Evolutionary conservation across 2,329 filamentous ascomycete species (phyloP), one percentile per base, ranked within the genome.

Genomic region (Cephalotrichum gorgonifer): DNA sequence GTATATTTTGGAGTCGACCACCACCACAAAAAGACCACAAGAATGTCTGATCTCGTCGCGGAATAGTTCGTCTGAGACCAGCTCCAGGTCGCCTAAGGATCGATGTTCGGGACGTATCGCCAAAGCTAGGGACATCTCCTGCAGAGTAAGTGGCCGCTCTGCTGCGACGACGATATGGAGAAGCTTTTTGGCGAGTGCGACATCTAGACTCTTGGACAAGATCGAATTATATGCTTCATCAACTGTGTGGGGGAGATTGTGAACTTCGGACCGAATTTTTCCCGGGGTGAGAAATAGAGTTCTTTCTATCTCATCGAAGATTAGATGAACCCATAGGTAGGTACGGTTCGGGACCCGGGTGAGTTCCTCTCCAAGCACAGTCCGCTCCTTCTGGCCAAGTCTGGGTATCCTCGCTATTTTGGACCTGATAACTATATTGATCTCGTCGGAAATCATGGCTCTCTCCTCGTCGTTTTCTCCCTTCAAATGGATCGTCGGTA

Each of bases 11-110:
- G 35, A 35, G 22, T 57, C 49, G 14, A 20, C 52, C 27, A 61
- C 43, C n/a, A 53, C 56, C 0, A 64, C 54, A 50, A 67, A 66
- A 6, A 64, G 61, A 22, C 64, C 59, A 48, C 62, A 67, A 1
- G 53, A 48, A 2, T 59, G 51, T 20, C 61, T 48, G 12, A 61
- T 51, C 7, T 50, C 42, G 9, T 45, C 9, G 3, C 25, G 26
- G 23, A 58, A 53, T 1, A 52, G 52, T 1, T 47, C 27, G 14
- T 39, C 31, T 12, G 45, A 23, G n/a, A 20, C 17, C 6, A 39
- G 45, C 14, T 31, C 22, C 11, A 39, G 6, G 14, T 47, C 45
- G 9, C 15, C 12, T 15, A 15, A 15, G 9, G 11, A 27, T 25
- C 22, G 17, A 15, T 47, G 31, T 14, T 15, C 9, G 1, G 25